These are phyloP conservation scores for grape (Vitis vinifera) DNA, from an alignment of 164 flowering plant genomes.

Conservation along the genomic window ASM3070453v1 NC_081810.1:7840501-7841000, in stretches of 20 bases:
- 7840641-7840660: slow-evolving; percentile 55
- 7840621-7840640: slow-evolving; percentile 61
- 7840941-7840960: background rate
- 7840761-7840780: slow-evolving; percentile 83
- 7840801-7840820: slow-evolving; percentile 46
- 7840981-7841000: background rate
- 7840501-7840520: slow-evolving; percentile 49
- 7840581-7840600: slow-evolving; percentile 68
- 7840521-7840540: slow-evolving; percentile 75
- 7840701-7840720: slow-evolving; percentile 84
- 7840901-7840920: slow-evolving; percentile 88
- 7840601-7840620: slow-evolving; percentile 62
- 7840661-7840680: slow-evolving; percentile 66
- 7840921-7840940: slow-evolving; percentile 21
- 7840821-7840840: slow-evolving; percentile 79
- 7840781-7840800: slow-evolving; percentile 60
- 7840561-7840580: slow-evolving; percentile 58
- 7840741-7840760: slow-evolving; percentile 77
- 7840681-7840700: slow-evolving; percentile 91
- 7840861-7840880: slow-evolving; percentile 79
- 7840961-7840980: background rate
- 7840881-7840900: slow-evolving; percentile 93
- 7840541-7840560: slow-evolving; percentile 91
- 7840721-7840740: slow-evolving; percentile 68
- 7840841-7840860: slow-evolving; percentile 58